Evolutionary conservation across 2,329 filamentous ascomycete genomes (phyloP).

Genomic region (Cladosporium velox): DNA sequence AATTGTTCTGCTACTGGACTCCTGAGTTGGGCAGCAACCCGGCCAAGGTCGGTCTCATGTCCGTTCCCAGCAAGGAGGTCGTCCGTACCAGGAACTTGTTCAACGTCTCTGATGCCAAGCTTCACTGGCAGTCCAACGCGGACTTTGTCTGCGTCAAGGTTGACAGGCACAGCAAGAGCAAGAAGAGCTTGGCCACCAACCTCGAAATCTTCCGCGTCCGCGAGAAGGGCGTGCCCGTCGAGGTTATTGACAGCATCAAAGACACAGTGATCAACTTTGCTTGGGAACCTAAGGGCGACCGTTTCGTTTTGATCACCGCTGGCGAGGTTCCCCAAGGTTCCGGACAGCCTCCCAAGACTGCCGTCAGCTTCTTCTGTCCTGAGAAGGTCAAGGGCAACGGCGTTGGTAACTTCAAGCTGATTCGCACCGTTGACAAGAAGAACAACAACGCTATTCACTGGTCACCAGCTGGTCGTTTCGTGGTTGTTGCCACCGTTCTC

Average conservation of each 20-base stretch:
- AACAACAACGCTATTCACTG: constrained; percentile 99
- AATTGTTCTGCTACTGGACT: constrained; percentile 98
- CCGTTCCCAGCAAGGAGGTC: constrained; percentile 89
- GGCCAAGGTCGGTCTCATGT: constrained; percentile 95
- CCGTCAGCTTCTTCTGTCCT: constrained; percentile 93
- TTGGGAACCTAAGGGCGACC: constrained; percentile 97
- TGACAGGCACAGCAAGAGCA: constrained; percentile 97
- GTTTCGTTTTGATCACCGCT: constrained; percentile 95
- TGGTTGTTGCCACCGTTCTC: constrained; percentile 88
- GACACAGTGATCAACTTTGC: constrained; percentile 99
- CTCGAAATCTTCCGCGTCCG: constrained; percentile 96
- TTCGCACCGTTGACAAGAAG: constrained; percentile 96
- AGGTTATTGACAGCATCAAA: constrained; percentile 96
- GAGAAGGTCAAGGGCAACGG: constrained; percentile 84
- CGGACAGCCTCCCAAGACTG: constrained; percentile 87
- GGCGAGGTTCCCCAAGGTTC: constrained; percentile 77
- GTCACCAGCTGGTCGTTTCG: constrained; percentile 93
- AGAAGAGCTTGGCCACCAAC: constrained; percentile 96
- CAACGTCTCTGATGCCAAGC: constrained; percentile 95
- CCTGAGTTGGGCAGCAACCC: constrained; percentile 97
- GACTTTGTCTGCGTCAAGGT: constrained; percentile 98
- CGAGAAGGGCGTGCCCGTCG: constrained; percentile 97
- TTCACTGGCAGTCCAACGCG: constrained; percentile 97
- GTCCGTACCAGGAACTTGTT: constrained; percentile 95
- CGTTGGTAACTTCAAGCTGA: constrained; percentile 92